A percentile compares a stretch with the other conserved stretches of the same genome.
These are phyloP conservation scores for Heteromeles arbutifolia DNA, from an alignment of 306 rosid species.

Conservation along the genomic window DNA sequence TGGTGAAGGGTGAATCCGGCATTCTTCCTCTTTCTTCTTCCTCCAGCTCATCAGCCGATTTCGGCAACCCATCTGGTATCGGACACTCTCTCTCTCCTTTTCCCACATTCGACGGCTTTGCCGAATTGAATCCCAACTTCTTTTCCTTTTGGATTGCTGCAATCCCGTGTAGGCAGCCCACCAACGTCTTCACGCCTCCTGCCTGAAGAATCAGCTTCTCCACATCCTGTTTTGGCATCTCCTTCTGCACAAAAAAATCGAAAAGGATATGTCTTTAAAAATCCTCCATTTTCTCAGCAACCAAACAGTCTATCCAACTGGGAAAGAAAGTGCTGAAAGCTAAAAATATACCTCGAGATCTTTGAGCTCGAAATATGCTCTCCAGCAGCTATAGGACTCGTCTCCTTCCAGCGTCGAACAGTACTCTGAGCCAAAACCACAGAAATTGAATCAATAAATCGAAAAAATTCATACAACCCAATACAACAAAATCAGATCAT, in stretches of 20 bases:
- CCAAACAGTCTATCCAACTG: background rate
- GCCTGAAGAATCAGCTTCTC: slow-evolving; percentile 68
- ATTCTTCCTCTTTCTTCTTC: slow-evolving; percentile 62
- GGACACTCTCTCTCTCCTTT: slow-evolving; percentile 37
- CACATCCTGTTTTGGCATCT: slow-evolving; percentile 52
- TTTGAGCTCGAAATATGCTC: slow-evolving; percentile 80
- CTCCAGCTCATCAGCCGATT: slow-evolving; percentile 50
- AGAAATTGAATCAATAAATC: background rate
- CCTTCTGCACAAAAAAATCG: slow-evolving; percentile 34
- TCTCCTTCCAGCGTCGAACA: slow-evolving; percentile 89
- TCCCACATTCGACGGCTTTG: slow-evolving; percentile 11
- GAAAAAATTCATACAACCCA: background rate
- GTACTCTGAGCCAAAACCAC: slow-evolving; percentile 39
- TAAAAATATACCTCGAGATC: slow-evolving; percentile 53
- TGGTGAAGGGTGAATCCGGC: slow-evolving; percentile 79
- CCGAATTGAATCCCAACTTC: slow-evolving; percentile 12
- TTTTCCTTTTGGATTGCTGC: slow-evolving; percentile 44
- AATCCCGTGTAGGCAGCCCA: slow-evolving; percentile 64
- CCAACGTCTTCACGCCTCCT: slow-evolving; percentile 62
- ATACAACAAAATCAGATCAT: background rate
- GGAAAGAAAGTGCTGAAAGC: background rate
- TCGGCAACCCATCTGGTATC: slow-evolving; percentile 87
- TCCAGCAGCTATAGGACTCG: slow-evolving; percentile 82
- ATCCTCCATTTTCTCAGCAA: background rate
- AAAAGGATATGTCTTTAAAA: no score